Conservation (phyloP, 805 yeast genomes). For the Candida gorgasii region DNA sequence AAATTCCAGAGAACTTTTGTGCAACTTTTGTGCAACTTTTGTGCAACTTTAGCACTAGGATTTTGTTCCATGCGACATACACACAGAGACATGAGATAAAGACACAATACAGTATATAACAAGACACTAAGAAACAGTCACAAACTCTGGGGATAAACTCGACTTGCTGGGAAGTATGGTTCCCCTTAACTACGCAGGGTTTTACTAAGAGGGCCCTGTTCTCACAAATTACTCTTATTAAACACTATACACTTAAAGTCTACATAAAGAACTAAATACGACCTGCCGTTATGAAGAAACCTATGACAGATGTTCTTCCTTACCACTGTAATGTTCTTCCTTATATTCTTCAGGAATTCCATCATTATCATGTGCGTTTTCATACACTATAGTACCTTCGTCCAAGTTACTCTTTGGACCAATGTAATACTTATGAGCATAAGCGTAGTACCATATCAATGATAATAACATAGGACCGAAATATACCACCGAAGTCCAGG, state of each 20-base stretch:
- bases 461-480: slow-evolving; percentile 59
- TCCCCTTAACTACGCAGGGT: too few relatives aligned
- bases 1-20: too few relatives aligned
- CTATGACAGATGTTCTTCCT: background rate
- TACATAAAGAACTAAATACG: background rate
- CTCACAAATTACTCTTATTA: background rate
- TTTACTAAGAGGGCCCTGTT: too few relatives aligned
- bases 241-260: background rate
- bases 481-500: slow-evolving; percentile 65
- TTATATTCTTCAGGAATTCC: slow-evolving; percentile 7
- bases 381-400: slow-evolving; percentile 28
- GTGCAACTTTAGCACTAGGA: too few relatives aligned
- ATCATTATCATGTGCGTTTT: slow-evolving; percentile 10
- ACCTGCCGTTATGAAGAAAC: too few relatives aligned
- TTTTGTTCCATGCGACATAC: too few relatives aligned
- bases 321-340: slow-evolving; percentile 3
- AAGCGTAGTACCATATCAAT: slow-evolving; percentile 49
- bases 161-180: too few relatives aligned
- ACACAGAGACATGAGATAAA: too few relatives aligned
- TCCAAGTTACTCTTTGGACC: slow-evolving; percentile 62
- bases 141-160: too few relatives aligned
- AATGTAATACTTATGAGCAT: slow-evolving; percentile 58
- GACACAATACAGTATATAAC: too few relatives aligned
- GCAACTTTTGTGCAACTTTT: too few relatives aligned
- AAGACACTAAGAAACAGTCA: too few relatives aligned